Evolutionary conservation across 805 yeast species (phyloP).

Genomic region (Candida arabinofermentans): DNA sequence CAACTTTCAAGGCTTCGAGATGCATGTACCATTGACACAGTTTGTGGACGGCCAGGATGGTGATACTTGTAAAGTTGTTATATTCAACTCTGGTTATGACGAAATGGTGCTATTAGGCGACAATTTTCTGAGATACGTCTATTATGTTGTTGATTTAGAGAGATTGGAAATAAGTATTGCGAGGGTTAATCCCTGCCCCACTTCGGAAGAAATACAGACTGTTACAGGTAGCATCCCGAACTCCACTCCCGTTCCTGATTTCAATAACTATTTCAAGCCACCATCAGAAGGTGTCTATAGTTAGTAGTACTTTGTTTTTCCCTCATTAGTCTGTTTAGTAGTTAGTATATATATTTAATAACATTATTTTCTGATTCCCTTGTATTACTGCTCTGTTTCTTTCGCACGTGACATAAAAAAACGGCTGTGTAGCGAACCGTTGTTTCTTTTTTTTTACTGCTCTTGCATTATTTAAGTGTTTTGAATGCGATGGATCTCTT

Average conservation of each 20-base stretch:
- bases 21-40: background rate
- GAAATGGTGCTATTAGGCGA: background rate
- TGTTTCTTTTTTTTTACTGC: too few species aligned
- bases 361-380: too few species aligned
- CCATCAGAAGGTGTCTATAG: background rate
- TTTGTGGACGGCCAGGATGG: background rate
- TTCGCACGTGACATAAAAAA: too few species aligned
- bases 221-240: background rate
- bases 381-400: too few species aligned
- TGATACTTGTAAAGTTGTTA: background rate
- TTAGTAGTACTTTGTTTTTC: too few species aligned
- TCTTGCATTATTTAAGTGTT: too few species aligned
- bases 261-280: background rate
- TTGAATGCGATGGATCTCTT: too few species aligned
- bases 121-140: background rate
- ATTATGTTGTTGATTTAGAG: background rate
- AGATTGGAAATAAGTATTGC: background rate
- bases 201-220: background rate
- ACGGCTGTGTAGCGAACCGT: too few species aligned
- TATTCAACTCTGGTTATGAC: background rate
- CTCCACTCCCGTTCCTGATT: background rate
- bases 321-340: too few species aligned
- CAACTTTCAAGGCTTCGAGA: conserved; percentile 1
- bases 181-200: background rate
- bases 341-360: too few species aligned